Evolutionary conservation across 371 early-diverging fungal genomes (phyloP).

Genomic region (Nosema muscidifuracis): DNA sequence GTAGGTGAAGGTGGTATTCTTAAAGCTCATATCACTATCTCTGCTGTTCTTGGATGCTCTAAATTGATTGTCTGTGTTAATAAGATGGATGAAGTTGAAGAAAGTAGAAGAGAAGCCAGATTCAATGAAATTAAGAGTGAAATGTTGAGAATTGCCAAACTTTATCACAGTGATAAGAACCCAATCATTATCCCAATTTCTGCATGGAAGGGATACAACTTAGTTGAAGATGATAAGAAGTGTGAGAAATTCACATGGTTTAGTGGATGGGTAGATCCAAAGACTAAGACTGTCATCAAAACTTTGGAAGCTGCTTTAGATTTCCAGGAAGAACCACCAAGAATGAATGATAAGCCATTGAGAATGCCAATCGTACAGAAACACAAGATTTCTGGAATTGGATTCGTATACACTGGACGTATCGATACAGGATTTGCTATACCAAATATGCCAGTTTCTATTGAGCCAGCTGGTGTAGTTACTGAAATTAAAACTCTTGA

Average conservation of each 20-base stretch:
- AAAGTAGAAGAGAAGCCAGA: constrained; percentile 47
- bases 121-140: constrained; percentile 48
- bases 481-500: constrained; percentile 60
- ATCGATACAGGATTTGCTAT: constrained; percentile 84
- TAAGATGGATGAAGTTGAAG: constrained; percentile 61
- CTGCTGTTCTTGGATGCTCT: constrained; percentile 61
- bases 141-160: constrained; percentile 77
- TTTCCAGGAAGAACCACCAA: constrained; percentile 79
- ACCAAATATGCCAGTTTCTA: constrained; percentile 77
- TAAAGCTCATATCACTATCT: constrained; percentile 95
- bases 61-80: constrained; percentile 59
- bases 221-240: constrained; percentile 68
- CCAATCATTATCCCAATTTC: constrained; percentile 73
- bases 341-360: constrained; percentile 92
- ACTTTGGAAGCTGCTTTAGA: constrained; percentile 84
- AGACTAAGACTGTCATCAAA: constrained; percentile 67
- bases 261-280: constrained; percentile 64
- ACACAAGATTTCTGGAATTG: constrained; percentile 93
- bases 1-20: constrained; percentile 93
- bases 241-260: constrained; percentile 69
- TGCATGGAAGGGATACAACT: constrained; percentile 86
- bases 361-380: constrained; percentile 81
- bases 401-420: constrained; percentile 90
- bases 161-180: constrained; percentile 86
- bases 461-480: constrained; percentile 51